Percentiles rank a stretch among this genome's conserved stretches.
Conservation (phyloP, 2,329 filamentous ascomycete species). For the Cucurbitaria berberidis region DNA sequence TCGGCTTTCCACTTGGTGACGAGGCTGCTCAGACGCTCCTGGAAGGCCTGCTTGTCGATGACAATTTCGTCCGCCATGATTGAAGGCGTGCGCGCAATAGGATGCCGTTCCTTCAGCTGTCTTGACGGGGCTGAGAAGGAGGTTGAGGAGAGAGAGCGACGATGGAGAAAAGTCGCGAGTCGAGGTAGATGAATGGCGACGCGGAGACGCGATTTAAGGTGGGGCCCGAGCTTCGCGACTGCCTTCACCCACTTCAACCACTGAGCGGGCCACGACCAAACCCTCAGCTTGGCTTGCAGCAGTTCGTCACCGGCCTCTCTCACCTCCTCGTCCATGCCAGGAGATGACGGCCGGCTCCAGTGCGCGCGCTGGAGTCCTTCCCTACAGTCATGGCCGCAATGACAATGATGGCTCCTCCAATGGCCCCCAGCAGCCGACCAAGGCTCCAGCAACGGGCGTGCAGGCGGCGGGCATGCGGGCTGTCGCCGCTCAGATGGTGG, state of each 20-base stretch:
- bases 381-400: conserved; percentile 22
- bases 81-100: conserved; percentile 21
- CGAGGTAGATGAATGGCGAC: conserved; percentile 19
- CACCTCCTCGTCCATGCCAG: conserved; percentile 6
- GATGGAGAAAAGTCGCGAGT: conserved; percentile 33
- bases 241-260: background rate
- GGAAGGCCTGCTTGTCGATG: conserved; percentile 93
- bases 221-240: conserved; percentile 7
- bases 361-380: conserved; percentile 40
- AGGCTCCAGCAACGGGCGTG: conserved; percentile 71
- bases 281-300: background rate
- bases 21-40: conserved; percentile 87
- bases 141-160: conserved; percentile 18
- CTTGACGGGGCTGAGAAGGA: conserved; percentile 1
- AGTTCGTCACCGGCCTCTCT: background rate
- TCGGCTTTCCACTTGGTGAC: conserved; percentile 95
- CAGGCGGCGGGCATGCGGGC: conserved; percentile 85
- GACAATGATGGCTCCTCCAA: conserved; percentile 23
- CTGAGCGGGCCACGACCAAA: background rate
- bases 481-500: conserved; percentile 79
- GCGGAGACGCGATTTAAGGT: conserved; percentile 28
- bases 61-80: conserved; percentile 75
- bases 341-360: conserved; percentile 48
- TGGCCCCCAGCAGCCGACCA: conserved; percentile 51
- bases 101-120: conserved; percentile 18